Evolutionary conservation across 768 basidiomycete species (phyloP), one percentile per base, ranked within the genome.

Genomic region (Lanmaoa pseudosensibilis): DNA sequence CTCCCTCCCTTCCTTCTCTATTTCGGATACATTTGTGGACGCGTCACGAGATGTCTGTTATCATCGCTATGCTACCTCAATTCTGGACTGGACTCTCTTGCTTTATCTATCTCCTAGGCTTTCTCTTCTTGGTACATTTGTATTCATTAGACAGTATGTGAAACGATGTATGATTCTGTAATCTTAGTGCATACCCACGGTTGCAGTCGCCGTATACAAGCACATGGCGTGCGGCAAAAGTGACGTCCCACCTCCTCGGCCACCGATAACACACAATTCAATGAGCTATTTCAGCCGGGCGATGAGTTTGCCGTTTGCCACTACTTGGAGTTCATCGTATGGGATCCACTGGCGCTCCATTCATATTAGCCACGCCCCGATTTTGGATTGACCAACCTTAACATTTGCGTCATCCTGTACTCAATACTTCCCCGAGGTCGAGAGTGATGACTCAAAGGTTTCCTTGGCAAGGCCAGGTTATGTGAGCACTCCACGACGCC

Each of bases 91-190:
- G 54, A 60, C 57, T 39, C 15, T 55, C 18, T 62, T 32, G 43
- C 50, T 59, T 53, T 33, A 21, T 43, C 19, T 7, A 9, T 52
- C 4, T 53, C 23, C 41, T 57, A 41, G 23, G 55, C 27, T 58
- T 46, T 46, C 54, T 43, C 32, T 68, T 68, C 64, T 69, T 69
- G 68, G 45, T 23, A 34, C 55, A 61, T 25, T 30, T 69, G 67
- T 67, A 68, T 57, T 58, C 55, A 16, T 30, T 63, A 63, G 59
- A 68, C 57, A 59, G 54, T 50, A 50, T 54, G 46, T 59, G 58
- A 57, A 60, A 54, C 59, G 50, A 49, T 66, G 67, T 66, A 66
- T 43, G 55, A 59, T 57, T 50, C 5, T 52, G 59, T 61, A 51
- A 41, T 58, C 21, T 47, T 58, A 54, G 38, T 15, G 36, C 38